Evolutionary conservation across 352 stramenopile genomes (phyloP).

Genomic region (Peronosclerospora sorghi): DNA sequence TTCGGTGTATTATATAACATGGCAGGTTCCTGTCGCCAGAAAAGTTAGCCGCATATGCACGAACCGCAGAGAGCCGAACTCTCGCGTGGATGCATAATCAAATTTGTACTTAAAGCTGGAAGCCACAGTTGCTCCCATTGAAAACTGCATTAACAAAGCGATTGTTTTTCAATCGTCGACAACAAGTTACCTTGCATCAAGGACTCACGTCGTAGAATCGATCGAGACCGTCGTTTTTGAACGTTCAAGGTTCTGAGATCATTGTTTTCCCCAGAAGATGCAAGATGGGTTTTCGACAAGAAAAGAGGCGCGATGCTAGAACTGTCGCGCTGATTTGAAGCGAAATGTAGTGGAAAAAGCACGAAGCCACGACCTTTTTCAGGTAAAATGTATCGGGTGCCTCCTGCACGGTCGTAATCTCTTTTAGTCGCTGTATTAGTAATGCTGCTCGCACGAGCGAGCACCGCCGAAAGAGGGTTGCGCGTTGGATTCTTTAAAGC

Average conservation of each 20-base stretch:
- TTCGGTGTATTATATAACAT: slow-evolving; percentile 71
- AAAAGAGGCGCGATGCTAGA: background rate
- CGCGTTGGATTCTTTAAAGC: slow-evolving; percentile 44
- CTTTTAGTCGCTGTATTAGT: slow-evolving; percentile 4
- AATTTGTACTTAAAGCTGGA: slow-evolving; percentile 59
- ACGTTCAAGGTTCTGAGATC: slow-evolving; percentile 50
- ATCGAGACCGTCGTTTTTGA: slow-evolving; percentile 41
- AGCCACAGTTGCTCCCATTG: slow-evolving; percentile 44
- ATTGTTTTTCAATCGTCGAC: background rate
- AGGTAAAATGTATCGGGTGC: slow-evolving; percentile 9
- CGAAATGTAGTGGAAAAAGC: slow-evolving; percentile 48
- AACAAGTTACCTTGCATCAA: slow-evolving; percentile 33
- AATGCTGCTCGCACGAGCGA: slow-evolving; percentile 15
- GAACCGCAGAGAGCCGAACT: slow-evolving; percentile 45
- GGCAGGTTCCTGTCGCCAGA: slow-evolving; percentile 28
- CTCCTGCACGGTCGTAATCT: slow-evolving; percentile 9
- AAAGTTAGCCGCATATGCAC: no score
- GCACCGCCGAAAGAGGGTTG: slow-evolving; percentile 38
- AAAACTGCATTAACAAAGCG: slow-evolving; percentile 24
- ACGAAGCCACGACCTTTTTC: slow-evolving; percentile 36
- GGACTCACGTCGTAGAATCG: slow-evolving; percentile 69
- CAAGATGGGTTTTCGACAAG: background rate
- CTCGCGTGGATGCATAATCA: slow-evolving; percentile 42
- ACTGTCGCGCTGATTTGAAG: slow-evolving; percentile 53
- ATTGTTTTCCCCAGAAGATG: background rate